Percentiles rank a stretch among this genome's conserved stretches.
Evolutionary conservation across 208 protist genomes (phyloP).

Genomic region (Leishmania aethiopica): DNA sequence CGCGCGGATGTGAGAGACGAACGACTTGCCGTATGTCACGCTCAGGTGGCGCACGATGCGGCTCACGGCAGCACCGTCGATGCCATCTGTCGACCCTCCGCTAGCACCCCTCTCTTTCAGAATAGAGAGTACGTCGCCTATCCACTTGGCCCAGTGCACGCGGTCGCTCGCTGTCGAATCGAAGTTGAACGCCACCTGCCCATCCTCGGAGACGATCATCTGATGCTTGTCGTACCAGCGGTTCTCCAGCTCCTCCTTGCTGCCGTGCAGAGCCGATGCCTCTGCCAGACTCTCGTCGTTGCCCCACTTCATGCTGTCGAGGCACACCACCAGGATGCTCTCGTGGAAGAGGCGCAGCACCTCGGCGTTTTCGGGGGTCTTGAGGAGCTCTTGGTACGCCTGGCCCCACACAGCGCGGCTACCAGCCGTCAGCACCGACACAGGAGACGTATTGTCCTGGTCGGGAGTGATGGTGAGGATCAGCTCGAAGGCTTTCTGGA

Average conservation of each 20-base stretch:
- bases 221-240: conserved; percentile 95
- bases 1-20: conserved; percentile 76
- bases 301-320: conserved; percentile 68
- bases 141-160: conserved; percentile 84
- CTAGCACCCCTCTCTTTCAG: conserved; percentile 13
- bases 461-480: conserved; percentile 82
- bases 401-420: conserved; percentile 77
- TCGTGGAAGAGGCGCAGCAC: conserved; percentile 70
- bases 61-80: conserved; percentile 37
- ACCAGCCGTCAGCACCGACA: conserved; percentile 84
- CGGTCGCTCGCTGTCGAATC: conserved; percentile 80
- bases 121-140: conserved; percentile 67
- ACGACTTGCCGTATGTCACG: conserved; percentile 85
- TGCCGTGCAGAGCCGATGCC: conserved; percentile 69
- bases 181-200: conserved; percentile 88
- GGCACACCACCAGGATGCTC: conserved; percentile 77
- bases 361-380: conserved; percentile 73
- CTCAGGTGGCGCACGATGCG: conserved; percentile 57
- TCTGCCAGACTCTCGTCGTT: conserved; percentile 43
- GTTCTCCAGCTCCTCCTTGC: conserved; percentile 83
- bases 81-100: conserved; percentile 24
- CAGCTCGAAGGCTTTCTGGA: conserved; percentile 74
- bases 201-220: conserved; percentile 86
- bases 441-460: conserved; percentile 75
- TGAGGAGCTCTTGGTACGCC: conserved; percentile 82